Conservation (phyloP, 2,329 filamentous ascomycete genomes). For the Pyricularia sp. region DNA sequence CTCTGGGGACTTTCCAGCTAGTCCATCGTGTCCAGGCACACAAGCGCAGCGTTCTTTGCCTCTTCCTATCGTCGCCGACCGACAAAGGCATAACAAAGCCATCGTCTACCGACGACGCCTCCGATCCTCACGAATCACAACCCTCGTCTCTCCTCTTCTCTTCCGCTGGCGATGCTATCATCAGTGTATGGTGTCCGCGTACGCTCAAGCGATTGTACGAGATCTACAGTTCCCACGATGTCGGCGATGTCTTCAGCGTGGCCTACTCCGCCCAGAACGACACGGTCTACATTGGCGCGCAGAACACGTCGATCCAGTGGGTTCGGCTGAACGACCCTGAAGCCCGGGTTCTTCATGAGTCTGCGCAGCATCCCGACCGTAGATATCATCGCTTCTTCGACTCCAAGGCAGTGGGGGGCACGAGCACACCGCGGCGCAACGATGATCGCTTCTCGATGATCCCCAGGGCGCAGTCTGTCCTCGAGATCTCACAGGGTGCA, state of each 20-base stretch:
- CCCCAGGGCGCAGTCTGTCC: constrained; percentile 38
- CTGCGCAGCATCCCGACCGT: constrained; percentile 58
- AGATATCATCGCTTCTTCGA: constrained; percentile 87
- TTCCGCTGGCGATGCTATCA: constrained; percentile 81
- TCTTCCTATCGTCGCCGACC: constrained; percentile 67
- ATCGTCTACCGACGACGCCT: constrained; percentile 25
- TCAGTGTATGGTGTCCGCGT: constrained; percentile 82
- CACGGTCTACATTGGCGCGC: constrained; percentile 81
- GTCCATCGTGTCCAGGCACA: constrained; percentile 73
- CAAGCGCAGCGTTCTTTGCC: constrained; percentile 76
- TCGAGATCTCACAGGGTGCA: constrained; percentile 72
- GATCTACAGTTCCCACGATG: constrained; percentile 85
- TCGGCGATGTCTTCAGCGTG: constrained; percentile 93
- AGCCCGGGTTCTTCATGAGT: constrained; percentile 45
- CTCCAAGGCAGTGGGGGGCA: constrained; percentile 72
- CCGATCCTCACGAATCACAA: constrained; percentile 2
- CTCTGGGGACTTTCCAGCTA: constrained; percentile 74
- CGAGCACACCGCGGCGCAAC: constrained; percentile 60
- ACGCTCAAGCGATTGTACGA: constrained; percentile 70
- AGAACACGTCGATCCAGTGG: constrained; percentile 95
- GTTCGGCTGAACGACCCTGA: constrained; percentile 57
- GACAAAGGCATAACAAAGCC: constrained; percentile 9
- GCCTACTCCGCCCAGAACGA: constrained; percentile 69
- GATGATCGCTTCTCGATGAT: constrained; percentile 44
- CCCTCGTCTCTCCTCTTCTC: constrained; percentile 58